These are phyloP conservation scores for Saccharomyces hybrid DNA, from an alignment of 1,139 yeast species.

Conservation along the genomic window DNA sequence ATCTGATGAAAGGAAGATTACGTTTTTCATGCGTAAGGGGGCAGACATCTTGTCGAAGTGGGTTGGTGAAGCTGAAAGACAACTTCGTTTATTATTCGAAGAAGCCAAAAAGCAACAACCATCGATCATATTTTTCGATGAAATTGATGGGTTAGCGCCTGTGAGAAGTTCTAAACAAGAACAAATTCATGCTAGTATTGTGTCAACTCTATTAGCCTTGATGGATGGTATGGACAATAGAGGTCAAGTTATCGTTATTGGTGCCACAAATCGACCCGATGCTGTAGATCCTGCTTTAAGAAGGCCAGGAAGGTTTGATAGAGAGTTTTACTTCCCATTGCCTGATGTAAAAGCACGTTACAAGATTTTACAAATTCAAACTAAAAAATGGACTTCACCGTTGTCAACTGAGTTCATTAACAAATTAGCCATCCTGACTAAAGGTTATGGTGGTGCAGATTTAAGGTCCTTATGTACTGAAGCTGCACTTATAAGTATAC, in stretches of 20 bases:
- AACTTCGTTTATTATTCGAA: conserved; percentile 78
- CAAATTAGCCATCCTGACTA: conserved; percentile 74
- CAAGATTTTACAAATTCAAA: conserved; percentile 74
- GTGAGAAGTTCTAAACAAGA: conserved; percentile 96
- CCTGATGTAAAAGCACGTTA: conserved; percentile 78
- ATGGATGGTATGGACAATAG: conserved; percentile 64
- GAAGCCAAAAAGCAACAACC: conserved; percentile 97
- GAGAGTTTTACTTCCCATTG: conserved; percentile 91
- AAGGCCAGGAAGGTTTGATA: conserved; percentile 94
- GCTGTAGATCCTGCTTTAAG: conserved; percentile 95
- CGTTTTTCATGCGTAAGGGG: conserved; percentile 97
- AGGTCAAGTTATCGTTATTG: conserved; percentile 95
- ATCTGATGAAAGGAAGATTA: conserved; percentile 69
- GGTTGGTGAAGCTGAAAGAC: conserved; percentile 99
- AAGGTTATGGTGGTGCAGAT: conserved; percentile 98
- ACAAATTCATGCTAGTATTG: conserved; percentile 96
- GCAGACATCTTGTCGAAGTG: conserved; percentile 96
- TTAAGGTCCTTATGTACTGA: conserved; percentile 90
- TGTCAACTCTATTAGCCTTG: conserved; percentile 55
- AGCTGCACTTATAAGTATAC: conserved; percentile 87
- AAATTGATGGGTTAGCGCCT: conserved; percentile 96
- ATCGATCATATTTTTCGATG: conserved; percentile 90
- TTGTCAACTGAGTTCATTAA: conserved; percentile 49
- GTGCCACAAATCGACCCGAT: conserved; percentile 97
- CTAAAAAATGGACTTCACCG: conserved; percentile 81